A percentile compares a stretch with the other conserved stretches of the same genome.
Conservation (phyloP, 148 eudicot genomes). For the Chenopodium berlandieri region DNA sequence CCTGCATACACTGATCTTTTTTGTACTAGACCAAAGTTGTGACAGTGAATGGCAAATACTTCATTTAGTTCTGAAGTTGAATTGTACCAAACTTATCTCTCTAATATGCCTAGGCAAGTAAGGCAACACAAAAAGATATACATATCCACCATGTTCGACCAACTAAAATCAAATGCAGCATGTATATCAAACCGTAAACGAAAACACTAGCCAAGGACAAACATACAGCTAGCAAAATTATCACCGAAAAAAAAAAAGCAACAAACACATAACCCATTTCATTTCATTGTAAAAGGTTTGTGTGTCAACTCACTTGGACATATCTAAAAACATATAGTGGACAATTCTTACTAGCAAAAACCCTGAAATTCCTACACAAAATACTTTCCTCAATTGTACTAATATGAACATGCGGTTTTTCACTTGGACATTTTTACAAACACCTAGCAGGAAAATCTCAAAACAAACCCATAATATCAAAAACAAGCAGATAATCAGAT, state of each 20-base stretch:
- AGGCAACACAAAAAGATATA: neutral
- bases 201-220: no score
- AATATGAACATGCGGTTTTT: neutral
- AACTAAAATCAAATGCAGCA: neutral
- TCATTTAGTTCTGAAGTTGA: neutral
- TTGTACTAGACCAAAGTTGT: neutral
- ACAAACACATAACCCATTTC: neutral
- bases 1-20: neutral
- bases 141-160: neutral
- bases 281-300: neutral
- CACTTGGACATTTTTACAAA: constrained; percentile 13
- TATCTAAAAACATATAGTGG: neutral
- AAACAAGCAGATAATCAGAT: neutral
- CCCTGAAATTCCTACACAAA: neutral
- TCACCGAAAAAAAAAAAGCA: neutral
- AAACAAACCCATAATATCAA: neutral
- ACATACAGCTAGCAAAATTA: no score
- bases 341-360: neutral
- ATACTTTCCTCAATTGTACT: neutral
- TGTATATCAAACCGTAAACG: no score
- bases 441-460: neutral
- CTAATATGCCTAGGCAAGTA: neutral
- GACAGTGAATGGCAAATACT: neutral
- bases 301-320: constrained; percentile 1
- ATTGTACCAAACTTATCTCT: neutral